Conservation (phyloP, 108 stramenopile species). For the Cyclotella baltica region DNA sequence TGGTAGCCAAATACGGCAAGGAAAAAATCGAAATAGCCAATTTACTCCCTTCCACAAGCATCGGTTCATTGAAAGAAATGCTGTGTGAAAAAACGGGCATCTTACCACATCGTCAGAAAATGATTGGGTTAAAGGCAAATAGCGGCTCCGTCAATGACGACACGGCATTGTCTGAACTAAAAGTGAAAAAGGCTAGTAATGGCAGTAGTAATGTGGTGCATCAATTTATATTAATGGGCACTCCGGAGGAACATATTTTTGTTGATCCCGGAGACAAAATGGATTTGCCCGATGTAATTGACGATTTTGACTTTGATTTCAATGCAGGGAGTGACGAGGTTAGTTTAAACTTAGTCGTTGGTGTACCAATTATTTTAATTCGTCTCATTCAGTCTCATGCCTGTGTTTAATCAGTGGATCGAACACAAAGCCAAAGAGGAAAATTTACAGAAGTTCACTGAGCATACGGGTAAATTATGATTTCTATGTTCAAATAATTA, state of each 20-base stretch:
- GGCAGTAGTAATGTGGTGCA: slow-evolving; percentile 40
- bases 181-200: slow-evolving; percentile 60
- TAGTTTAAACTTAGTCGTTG: not conserved
- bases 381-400: not conserved
- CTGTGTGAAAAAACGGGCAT: slow-evolving; percentile 73
- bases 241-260: slow-evolving; percentile 92
- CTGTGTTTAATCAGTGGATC: slow-evolving; percentile 60
- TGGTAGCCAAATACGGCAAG: slow-evolving; percentile 88
- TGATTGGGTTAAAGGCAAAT: slow-evolving; percentile 81
- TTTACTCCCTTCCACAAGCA: slow-evolving; percentile 61
- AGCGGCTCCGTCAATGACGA: slow-evolving; percentile 66
- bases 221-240: slow-evolving; percentile 96
- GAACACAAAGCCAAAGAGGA: slow-evolving; percentile 86
- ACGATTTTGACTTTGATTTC: slow-evolving; percentile 93
- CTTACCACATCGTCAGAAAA: slow-evolving; percentile 89
- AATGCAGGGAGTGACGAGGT: slow-evolving; percentile 70
- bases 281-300: slow-evolving; percentile 88
- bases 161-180: slow-evolving; percentile 63
- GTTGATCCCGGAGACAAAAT: slow-evolving; percentile 84
- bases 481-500: no score
- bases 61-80: slow-evolving; percentile 70
- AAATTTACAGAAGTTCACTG: slow-evolving; percentile 89
- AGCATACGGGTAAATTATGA: no score
- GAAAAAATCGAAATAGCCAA: slow-evolving; percentile 63
- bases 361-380: slow-evolving; percentile 1